Base-by-base conservation (phyloP, 257 asterid species). In the Nicotiana sylvestris region DNA sequence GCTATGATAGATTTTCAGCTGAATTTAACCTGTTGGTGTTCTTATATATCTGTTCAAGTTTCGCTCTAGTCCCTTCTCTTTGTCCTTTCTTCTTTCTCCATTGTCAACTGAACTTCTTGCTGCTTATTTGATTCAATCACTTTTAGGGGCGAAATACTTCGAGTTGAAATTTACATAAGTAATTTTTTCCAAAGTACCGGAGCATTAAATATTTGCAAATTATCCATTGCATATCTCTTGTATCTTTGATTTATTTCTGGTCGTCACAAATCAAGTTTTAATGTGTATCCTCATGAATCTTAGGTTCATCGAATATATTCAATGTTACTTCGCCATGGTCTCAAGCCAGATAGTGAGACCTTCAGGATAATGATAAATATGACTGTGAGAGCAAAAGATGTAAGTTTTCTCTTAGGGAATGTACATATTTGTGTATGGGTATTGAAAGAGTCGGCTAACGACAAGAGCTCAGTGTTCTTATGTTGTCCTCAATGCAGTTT, bases 351-450 rank as follows among this genome's bases (percentile, higher is more conserved):
- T 83, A 79, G 4, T 57, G 98, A 93, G 76, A 93, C 98, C 61
- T 89, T 91, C 90, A 87, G 92, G 90, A 88, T 81, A 86, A 89
- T 94, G 95, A 89, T 91, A 86, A 81, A 66, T 87, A 92, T 91
- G 49, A 83, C 81, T 77, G 98, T 93, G 88, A 94, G 78, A 86
- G 90, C 90, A 97, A 94, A 92, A 91, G 98, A 94, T 86, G 98
- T 92, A 87, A 92, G 90, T 72, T 78, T 81, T 69, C 81, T 69
- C 76, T 53, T 80, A 64, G 53, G 68, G 65, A 16, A 7, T 25
- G 53, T 64, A 7, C 16, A 55, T 64, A 62, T 76, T 77, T 77
- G 57, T n/a, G n/a, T 58, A 29, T 51, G 68, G 21, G 53, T 51
- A 76, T 76, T 51, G 80, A 29, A 51, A 49, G 64, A 27, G 27